These are phyloP conservation scores for Ballota nigra DNA, from an alignment of 257 asterid genomes.

Conservation along the genomic window DNA sequence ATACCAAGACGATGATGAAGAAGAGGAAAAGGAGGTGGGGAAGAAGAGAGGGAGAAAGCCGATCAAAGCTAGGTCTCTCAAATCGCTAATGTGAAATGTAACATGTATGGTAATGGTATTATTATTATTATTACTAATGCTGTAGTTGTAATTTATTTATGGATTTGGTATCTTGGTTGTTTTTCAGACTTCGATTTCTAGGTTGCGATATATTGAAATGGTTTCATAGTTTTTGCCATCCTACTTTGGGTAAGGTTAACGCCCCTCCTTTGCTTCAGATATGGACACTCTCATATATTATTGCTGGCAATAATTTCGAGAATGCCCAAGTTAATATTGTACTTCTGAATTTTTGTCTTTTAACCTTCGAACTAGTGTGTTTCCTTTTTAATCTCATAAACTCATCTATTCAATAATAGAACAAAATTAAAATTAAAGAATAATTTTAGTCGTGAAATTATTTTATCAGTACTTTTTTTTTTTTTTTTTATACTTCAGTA, in stretches of 20 bases:
- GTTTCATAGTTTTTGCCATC: slow-evolving; percentile 15
- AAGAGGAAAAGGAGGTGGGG: slow-evolving; percentile 11
- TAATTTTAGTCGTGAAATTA: no score
- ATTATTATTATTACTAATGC: neutral
- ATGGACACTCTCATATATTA: slow-evolving; percentile 20
- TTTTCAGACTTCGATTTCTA: neutral
- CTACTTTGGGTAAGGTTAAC: slow-evolving; percentile 27
- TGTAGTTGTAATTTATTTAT: neutral
- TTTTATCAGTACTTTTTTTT: no score
- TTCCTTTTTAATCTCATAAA: neutral
- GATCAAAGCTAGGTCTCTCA: slow-evolving; percentile 68
- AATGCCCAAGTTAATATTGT: slow-evolving; percentile 24
- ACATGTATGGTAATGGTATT: no score
- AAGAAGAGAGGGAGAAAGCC: slow-evolving; percentile 59
- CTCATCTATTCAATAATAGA: no score
- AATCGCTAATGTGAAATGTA: slow-evolving; percentile 62
- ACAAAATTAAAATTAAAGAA: no score
- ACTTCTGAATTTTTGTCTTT: neutral
- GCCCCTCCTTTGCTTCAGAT: neutral
- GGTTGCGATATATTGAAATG: neutral
- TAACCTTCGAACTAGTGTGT: neutral
- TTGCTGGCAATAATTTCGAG: slow-evolving; percentile 22
- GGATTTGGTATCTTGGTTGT: no score
- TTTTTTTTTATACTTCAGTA: no score
- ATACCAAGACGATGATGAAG: slow-evolving; percentile 26